Conservation (phyloP, 192 early-diverging fungal genomes). For the Coemansia sp. region DNA sequence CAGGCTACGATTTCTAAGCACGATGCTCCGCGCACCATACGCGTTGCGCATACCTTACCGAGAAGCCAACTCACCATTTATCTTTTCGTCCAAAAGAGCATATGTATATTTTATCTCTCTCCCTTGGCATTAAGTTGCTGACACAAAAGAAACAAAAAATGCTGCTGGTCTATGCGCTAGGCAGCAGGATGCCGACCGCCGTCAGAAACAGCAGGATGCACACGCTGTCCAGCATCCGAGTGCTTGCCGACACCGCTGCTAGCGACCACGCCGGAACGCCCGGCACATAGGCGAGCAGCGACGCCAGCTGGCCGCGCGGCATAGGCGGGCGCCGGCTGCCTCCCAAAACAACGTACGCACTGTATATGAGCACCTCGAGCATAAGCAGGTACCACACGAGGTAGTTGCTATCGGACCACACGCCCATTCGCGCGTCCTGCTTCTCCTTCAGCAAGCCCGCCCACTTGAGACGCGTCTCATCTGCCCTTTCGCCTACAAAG, state of each 20-base stretch:
- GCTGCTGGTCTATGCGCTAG: not conserved
- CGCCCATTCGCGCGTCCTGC: conserved; percentile 32
- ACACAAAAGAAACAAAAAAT: not conserved
- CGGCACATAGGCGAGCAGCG: conserved; percentile 15
- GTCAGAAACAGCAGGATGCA: conserved; percentile 31
- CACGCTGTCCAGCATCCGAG: conserved; percentile 30
- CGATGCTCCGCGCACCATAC: too few species aligned
- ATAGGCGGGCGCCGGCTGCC: not conserved
- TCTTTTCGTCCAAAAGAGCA: not conserved
- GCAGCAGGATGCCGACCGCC: conserved; percentile 17
- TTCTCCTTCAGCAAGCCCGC: conserved; percentile 19
- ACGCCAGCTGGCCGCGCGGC: not conserved
- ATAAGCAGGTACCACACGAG: conserved; percentile 33
- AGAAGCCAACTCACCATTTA: not conserved
- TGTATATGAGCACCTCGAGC: conserved; percentile 25
- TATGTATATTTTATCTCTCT: not conserved
- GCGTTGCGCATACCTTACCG: not conserved
- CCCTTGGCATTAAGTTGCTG: not conserved
- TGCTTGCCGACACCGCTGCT: conserved; percentile 13
- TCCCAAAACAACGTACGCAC: conserved; percentile 15
- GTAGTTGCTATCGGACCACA: conserved; percentile 31
- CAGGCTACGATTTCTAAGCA: conserved; percentile 8
- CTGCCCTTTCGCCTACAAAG: conserved; percentile 25
- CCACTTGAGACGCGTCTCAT: conserved; percentile 33
- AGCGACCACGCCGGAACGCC: conserved; percentile 23